Base-by-base conservation (phyloP, 23 red algal species). In the Gracilaria vermiculophylla region DNA sequence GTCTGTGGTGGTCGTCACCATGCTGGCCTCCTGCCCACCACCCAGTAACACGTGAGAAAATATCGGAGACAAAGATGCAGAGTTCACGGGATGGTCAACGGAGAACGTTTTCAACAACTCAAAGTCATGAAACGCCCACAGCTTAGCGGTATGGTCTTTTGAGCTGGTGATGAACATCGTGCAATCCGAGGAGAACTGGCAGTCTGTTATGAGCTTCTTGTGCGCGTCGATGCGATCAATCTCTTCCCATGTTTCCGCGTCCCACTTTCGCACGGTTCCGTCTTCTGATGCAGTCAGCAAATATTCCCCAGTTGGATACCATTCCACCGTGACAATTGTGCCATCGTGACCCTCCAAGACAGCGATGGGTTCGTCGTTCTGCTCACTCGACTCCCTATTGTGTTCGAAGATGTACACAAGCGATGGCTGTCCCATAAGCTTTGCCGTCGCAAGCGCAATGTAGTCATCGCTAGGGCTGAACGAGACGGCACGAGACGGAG, bases 1-100 rank as follows among this genome's bases (percentile, higher is more conserved):
- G 80, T 85, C 92, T 34, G 67, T 67, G 34, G 97, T 99, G 40
- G 97, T 99, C 11, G 97, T 99, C 45, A 99, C 97, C 80, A 93
- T 78, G 43, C 81, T 89, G 14, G 97, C 97, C 48, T 95, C 97
- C 62, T 99, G 97, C 23, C 97, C 97, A 73, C 97, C 97, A 20
- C 97, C 97, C 55, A 99, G 72, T 41, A 99, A 41, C 16, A 92
- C 84, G 37, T 99, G 97, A 19, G 89, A 81, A 32, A 95, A 75
- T 17, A 93, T 41, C 13, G 97, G 97, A 48, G 93, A 96, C 25
- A 99, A 43, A 52, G 92, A 69, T 24, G 92, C 97, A 20, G 97
- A 94, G 75, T 99, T 95, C 37, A 99, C 92, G 2, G 97, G 97
- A 62, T 87, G 77, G 33, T 99, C 97, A 20, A 90, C 61, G 10